Percentiles rank a stretch among this genome's conserved stretches.
Evolutionary conservation across 23 red algal species (phyloP).

Genomic region (Gracilaria gracilis): DNA sequence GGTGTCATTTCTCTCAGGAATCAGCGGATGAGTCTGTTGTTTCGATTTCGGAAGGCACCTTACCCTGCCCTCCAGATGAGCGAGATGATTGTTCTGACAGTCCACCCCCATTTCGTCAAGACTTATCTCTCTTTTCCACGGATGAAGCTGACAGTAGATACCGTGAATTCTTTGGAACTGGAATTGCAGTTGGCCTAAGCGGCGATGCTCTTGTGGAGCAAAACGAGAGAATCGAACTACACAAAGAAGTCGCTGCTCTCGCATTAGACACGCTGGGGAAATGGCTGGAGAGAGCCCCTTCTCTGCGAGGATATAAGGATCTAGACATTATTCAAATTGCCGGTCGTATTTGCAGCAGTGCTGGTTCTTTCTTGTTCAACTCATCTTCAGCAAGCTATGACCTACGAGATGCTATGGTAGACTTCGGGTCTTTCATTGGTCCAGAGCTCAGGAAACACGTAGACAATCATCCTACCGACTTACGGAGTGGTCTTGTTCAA

Average conservation of each 20-base stretch:
- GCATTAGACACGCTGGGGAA: constrained; percentile 59
- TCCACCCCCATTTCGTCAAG: constrained; percentile 35
- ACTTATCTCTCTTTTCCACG: constrained; percentile 10
- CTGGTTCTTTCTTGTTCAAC: constrained; percentile 33
- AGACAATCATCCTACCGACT: not conserved
- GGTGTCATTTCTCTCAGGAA: constrained; percentile 48
- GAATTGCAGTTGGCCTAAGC: constrained; percentile 3
- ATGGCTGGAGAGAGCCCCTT: constrained; percentile 33
- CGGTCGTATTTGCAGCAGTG: constrained; percentile 50
- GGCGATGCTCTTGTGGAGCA: constrained; percentile 35
- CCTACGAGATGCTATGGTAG: constrained; percentile 57
- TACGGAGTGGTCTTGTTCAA: not conserved
- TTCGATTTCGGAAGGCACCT: constrained; percentile 53
- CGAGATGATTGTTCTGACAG: constrained; percentile 58
- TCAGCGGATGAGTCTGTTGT: constrained; percentile 67
- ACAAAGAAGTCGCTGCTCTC: constrained; percentile 55
- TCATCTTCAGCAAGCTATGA: constrained; percentile 61
- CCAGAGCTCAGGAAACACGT: constrained; percentile 32
- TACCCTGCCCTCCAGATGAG: constrained; percentile 57
- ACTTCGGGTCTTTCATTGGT: constrained; percentile 67
- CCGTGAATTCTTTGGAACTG: constrained; percentile 39
- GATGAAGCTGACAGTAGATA: constrained; percentile 50
- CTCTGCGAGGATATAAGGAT: constrained; percentile 20
- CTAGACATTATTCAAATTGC: constrained; percentile 39
- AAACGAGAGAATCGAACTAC: constrained; percentile 60